A percentile compares a stretch with the other conserved stretches of the same genome.
Evolutionary conservation across 2,329 filamentous ascomycete species (phyloP).

Genomic region (Phialophora chinensis): DNA sequence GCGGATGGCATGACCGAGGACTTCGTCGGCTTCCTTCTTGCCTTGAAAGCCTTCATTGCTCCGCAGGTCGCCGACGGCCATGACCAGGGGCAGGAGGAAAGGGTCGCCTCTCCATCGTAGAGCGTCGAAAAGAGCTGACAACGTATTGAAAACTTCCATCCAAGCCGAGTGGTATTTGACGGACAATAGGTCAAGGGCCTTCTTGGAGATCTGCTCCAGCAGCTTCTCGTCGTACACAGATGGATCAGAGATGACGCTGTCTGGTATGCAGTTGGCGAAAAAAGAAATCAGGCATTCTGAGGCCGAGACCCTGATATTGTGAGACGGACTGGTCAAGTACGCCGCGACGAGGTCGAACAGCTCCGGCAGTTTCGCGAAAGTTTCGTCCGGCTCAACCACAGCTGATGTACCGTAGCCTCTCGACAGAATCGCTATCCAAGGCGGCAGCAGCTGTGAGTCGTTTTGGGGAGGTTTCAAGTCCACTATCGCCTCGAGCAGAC

Average conservation of each 20-base stretch:
- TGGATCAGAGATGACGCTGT: conserved; percentile 81
- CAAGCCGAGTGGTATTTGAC: conserved; percentile 94
- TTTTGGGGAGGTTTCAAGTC: conserved; percentile 90
- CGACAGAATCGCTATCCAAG: conserved; percentile 95
- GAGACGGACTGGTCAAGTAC: conserved; percentile 84
- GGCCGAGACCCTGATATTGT: conserved; percentile 92
- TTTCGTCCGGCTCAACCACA: conserved; percentile 86
- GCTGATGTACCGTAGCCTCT: conserved; percentile 92
- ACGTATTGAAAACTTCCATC: conserved; percentile 90
- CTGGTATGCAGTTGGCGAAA: conserved; percentile 85
- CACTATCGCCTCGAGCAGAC: conserved; percentile 86
- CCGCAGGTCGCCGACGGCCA: conserved; percentile 82
- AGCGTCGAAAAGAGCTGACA: conserved; percentile 84
- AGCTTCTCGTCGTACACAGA: conserved; percentile 92
- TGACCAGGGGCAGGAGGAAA: conserved; percentile 75
- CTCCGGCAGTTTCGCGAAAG: conserved; percentile 85
- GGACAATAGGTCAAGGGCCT: conserved; percentile 75
- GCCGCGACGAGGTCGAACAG: conserved; percentile 79
- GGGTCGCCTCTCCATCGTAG: conserved; percentile 84
- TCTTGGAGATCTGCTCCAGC: conserved; percentile 76
- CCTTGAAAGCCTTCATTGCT: conserved; percentile 86
- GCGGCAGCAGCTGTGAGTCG: conserved; percentile 90
- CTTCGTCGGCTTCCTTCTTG: conserved; percentile 92
- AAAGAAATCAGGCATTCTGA: conserved; percentile 96
- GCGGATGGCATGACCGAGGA: conserved; percentile 84